A percentile compares a stretch with the other conserved stretches of the same genome.
phyloP scores from a whole-genome alignment of 1,284 basidiomycete genomes.

The Grifola frondosa region DNA sequence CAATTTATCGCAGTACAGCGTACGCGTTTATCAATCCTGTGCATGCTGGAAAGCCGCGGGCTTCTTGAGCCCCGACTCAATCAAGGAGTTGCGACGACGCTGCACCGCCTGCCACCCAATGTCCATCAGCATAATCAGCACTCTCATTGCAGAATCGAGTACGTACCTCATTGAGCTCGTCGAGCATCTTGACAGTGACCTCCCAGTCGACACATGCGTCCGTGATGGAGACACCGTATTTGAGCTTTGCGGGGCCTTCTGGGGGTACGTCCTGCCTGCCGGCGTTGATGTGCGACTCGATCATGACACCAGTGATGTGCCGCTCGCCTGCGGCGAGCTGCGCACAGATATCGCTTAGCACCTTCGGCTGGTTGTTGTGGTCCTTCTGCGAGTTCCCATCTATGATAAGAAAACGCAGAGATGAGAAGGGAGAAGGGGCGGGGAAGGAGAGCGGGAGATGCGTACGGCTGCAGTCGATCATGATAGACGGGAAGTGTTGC shows the following conservation, averaged over 20 bases:
- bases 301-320: constrained; percentile 93
- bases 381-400: constrained; percentile 93
- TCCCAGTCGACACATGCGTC: constrained; percentile 95
- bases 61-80: constrained; percentile 35
- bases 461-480: constrained; percentile 83
- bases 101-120: constrained; percentile 32
- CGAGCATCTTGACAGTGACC: constrained; percentile 76
- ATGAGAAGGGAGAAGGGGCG: not conserved
- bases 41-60: constrained; percentile 24
- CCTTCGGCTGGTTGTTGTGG: constrained; percentile 87
- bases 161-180: constrained; percentile 64
- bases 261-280: constrained; percentile 83
- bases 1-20: too few relatives aligned
- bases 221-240: constrained; percentile 87
- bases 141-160: too few relatives aligned
- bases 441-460: constrained; percentile 15
- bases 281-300: constrained; percentile 90
- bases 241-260: constrained; percentile 60
- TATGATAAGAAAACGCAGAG: constrained; percentile 25
- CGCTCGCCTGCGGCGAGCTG: constrained; percentile 80
- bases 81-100: constrained; percentile 33
- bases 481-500: constrained; percentile 67
- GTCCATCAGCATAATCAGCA: too few relatives aligned
- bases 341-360: constrained; percentile 72
- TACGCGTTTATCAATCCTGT: constrained; percentile 3